phyloP scores from a whole-genome alignment of 352 stramenopile genomes.

The Phytophthora ramorum region DNA sequence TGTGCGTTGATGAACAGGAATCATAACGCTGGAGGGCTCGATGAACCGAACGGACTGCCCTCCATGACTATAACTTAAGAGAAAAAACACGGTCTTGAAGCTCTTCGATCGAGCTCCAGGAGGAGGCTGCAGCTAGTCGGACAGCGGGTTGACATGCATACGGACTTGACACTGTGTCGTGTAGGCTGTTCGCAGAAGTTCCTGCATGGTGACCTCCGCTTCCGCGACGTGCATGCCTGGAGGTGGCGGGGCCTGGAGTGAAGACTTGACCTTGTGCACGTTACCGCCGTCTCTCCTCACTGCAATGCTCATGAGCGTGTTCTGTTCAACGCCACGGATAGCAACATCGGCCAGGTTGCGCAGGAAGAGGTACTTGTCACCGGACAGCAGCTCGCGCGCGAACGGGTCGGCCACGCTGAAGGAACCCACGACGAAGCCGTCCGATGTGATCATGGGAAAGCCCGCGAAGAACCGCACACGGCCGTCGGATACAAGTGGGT shows the following conservation, averaged over 20 bases:
- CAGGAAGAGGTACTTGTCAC: constrained; percentile 86
- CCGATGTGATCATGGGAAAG: constrained; percentile 77
- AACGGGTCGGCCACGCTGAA: constrained; percentile 84
- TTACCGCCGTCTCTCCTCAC: constrained; percentile 30
- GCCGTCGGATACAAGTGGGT: constrained; percentile 77
- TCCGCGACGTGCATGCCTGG: constrained; percentile 70
- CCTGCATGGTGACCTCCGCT: constrained; percentile 83
- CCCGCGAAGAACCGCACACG: constrained; percentile 86
- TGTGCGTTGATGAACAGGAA: not conserved
- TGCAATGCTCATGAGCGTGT: constrained; percentile 60
- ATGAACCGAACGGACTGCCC: not conserved
- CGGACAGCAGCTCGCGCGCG: constrained; percentile 71
- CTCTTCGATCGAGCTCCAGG: constrained; percentile 34
- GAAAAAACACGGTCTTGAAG: constrained; percentile 8
- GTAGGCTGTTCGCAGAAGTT: constrained; percentile 84
- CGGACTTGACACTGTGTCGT: constrained; percentile 84
- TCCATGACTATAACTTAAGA: constrained; percentile 49
- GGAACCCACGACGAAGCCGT: constrained; percentile 70
- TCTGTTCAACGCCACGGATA: constrained; percentile 82
- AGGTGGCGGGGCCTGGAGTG: constrained; percentile 48
- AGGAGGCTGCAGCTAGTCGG: constrained; percentile 18
- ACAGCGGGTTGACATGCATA: constrained; percentile 79
- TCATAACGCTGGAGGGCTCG: not conserved
- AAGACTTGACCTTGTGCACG: constrained; percentile 36
- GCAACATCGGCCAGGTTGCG: constrained; percentile 84